phyloP scores from a whole-genome alignment of 1,139 yeast genomes.

The Yarrowia galli region DNA sequence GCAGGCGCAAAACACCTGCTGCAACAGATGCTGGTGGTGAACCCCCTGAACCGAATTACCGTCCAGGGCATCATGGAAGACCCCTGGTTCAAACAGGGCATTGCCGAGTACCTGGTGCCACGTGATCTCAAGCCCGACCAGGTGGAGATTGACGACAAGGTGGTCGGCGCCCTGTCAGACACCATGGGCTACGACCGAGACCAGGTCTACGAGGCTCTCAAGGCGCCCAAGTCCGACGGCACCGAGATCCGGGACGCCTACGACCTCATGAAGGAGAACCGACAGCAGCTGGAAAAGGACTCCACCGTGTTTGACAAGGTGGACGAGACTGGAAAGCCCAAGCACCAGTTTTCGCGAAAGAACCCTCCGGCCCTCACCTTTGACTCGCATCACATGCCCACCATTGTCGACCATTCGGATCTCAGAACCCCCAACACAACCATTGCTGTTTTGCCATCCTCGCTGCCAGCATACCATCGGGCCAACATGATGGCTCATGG shows the following conservation, averaged over 20 bases:
- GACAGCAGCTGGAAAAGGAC: conserved; percentile 64
- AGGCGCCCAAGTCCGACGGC: conserved; percentile 55
- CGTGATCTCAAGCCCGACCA: conserved; percentile 52
- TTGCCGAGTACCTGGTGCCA: conserved; percentile 84
- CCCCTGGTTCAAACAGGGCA: conserved; percentile 88
- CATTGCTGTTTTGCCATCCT: conserved; percentile 90
- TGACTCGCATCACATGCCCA: conserved; percentile 50
- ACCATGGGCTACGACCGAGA: conserved; percentile 95
- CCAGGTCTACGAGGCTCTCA: conserved; percentile 79
- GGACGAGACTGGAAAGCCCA: conserved; percentile 45
- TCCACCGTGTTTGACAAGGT: conserved; percentile 45
- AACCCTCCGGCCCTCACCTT: conserved; percentile 51
- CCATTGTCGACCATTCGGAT: conserved; percentile 46
- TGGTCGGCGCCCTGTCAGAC: conserved; percentile 75
- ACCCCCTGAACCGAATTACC: conserved; percentile 94
- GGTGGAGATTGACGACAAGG: conserved; percentile 71
- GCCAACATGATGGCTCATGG: conserved; percentile 79
- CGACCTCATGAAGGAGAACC: conserved; percentile 84
- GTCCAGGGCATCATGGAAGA: conserved; percentile 94
- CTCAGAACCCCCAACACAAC: conserved; percentile 59
- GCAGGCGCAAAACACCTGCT: conserved; percentile 86
- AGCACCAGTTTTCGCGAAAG: conserved; percentile 41
- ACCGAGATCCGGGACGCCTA: conserved; percentile 94
- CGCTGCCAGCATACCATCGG: conserved; percentile 91
- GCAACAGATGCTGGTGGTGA: conserved; percentile 93